phyloP scores from a whole-genome alignment of 2,329 filamentous ascomycete genomes.

The Dactylellina haptotyla region DNA sequence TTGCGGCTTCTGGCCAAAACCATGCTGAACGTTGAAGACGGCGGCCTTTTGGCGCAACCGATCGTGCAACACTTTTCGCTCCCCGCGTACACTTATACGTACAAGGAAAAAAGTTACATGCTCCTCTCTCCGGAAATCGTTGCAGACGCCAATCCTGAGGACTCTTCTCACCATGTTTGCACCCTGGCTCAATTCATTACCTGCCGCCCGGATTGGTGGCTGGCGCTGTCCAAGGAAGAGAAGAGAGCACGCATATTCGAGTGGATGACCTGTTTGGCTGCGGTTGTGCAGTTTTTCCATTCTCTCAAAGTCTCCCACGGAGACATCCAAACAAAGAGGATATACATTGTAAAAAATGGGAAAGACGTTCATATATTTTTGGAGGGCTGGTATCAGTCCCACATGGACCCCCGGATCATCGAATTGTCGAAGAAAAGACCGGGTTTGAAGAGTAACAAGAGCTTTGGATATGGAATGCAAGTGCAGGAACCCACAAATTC shows the following conservation, averaged over 20 bases:
- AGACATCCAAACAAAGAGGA: constrained; percentile 32
- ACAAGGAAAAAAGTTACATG: constrained; percentile 39
- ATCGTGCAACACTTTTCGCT: constrained; percentile 39
- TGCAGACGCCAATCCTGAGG: constrained; percentile 27
- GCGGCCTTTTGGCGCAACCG: constrained; percentile 5
- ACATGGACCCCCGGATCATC: constrained; percentile 28
- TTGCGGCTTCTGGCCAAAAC: constrained; percentile 38
- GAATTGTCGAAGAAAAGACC: constrained; percentile 36
- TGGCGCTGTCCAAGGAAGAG: constrained; percentile 42
- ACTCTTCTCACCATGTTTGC: constrained; percentile 27
- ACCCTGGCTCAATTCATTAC: constrained; percentile 38
- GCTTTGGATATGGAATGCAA: constrained; percentile 47
- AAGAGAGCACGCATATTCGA: constrained; percentile 32
- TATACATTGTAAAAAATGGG: constrained; percentile 36
- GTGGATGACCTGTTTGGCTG: constrained; percentile 49
- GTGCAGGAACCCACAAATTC: constrained; percentile 9
- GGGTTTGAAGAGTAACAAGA: constrained; percentile 42
- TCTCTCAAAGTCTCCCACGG: constrained; percentile 46
- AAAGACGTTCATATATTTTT: constrained; percentile 40
- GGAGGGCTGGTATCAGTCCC: constrained; percentile 40
- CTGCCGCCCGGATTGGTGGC: constrained; percentile 45
- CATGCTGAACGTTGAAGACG: constrained; percentile 37
- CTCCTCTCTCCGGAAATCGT: constrained; percentile 29
- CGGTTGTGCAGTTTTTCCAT: constrained; percentile 42
- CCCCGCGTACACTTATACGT: constrained; percentile 41